These are phyloP conservation scores for Acanthamoeba culbertsoni DNA, from an alignment of 208 protist species.

Conservation along the genomic window DNA sequence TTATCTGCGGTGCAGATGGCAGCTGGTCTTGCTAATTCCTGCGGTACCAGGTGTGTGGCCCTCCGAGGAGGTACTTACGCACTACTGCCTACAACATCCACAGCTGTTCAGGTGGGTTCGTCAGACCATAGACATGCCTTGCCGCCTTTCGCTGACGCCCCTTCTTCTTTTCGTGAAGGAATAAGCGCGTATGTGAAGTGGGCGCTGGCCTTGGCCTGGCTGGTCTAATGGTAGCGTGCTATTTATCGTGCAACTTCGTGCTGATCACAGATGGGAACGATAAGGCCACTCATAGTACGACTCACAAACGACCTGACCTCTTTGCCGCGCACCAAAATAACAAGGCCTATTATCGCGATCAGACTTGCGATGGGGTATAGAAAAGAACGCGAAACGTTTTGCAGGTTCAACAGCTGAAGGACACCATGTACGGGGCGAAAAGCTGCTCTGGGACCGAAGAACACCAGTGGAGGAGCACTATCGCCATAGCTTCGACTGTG, in stretches of 20 bases:
- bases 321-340: no score
- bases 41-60: background rate
- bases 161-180: background rate
- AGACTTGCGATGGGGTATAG: no score
- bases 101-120: background rate
- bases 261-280: constrained; percentile 32
- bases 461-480: background rate
- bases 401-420: no score
- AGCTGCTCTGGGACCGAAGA: background rate
- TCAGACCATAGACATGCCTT: background rate
- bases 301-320: background rate
- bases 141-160: background rate
- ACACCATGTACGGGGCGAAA: background rate
- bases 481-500: background rate
- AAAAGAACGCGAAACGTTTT: no score
- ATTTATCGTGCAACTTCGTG: background rate
- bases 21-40: background rate
- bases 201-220: background rate
- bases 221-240: background rate
- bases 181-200: constrained; percentile 1
- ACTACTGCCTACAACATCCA: constrained; percentile 12
- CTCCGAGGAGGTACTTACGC: background rate
- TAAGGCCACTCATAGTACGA: background rate
- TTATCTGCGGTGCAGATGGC: background rate
- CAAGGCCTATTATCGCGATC: no score